A percentile compares a stretch with the other conserved stretches of the same genome.
Conservation (phyloP, 495 filamentous ascomycete genomes). For the Podospora comata region DNA sequence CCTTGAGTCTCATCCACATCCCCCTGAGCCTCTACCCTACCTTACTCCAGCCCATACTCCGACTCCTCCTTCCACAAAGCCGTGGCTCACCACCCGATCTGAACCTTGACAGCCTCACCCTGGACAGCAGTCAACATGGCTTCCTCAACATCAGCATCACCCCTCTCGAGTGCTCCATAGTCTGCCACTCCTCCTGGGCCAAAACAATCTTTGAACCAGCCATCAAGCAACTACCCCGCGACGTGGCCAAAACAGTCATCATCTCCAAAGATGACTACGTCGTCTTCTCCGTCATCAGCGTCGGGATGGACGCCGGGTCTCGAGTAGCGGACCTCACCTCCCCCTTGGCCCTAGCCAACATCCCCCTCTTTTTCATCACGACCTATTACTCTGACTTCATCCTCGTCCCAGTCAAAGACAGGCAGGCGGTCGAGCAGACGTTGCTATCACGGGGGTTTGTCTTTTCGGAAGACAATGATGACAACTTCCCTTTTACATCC, state of each 20-base stretch:
- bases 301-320: conserved; percentile 89
- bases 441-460: conserved; percentile 79
- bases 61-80: conserved; percentile 69
- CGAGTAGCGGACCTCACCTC: conserved; percentile 88
- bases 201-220: conserved; percentile 70
- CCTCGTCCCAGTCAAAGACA: conserved; percentile 74
- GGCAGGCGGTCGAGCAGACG: conserved; percentile 67
- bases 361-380: conserved; percentile 97
- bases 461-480: conserved; percentile 65
- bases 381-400: conserved; percentile 99
- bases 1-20: conserved; percentile 85
- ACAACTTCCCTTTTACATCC: conserved; percentile 49
- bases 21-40: conserved; percentile 75
- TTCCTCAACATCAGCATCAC: conserved; percentile 95
- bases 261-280: conserved; percentile 82
- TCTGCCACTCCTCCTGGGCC: conserved; percentile 73
- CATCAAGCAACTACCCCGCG: conserved; percentile 50
- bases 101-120: conserved; percentile 13
- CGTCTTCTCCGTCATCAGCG: conserved; percentile 81
- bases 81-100: conserved; percentile 4
- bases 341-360: conserved; percentile 85
- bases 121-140: conserved; percentile 51
- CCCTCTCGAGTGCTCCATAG: conserved; percentile 87
- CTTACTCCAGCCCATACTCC: conserved; percentile 79
- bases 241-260: conserved; percentile 53